Evolutionary conservation across 148 eudicot species (phyloP).

Genomic region (Rhododendron simsii): DNA sequence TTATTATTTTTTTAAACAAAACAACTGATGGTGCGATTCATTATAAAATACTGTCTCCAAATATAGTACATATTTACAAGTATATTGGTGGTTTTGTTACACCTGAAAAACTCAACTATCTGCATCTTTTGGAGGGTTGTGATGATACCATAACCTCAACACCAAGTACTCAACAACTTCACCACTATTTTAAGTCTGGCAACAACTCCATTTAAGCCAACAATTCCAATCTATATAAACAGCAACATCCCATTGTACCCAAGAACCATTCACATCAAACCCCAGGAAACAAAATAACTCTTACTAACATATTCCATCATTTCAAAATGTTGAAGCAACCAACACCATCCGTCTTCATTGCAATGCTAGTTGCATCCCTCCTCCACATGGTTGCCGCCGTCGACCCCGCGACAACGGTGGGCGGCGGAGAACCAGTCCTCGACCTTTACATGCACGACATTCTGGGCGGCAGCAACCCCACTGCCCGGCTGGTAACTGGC

Average conservation of each 20-base stretch:
- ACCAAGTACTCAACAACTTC: conserved; percentile 30
- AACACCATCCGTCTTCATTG: conserved; percentile 23
- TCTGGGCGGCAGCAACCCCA: conserved; percentile 81
- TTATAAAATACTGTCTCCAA: background rate
- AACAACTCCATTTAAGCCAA: conserved; percentile 40
- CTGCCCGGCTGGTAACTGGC: conserved; percentile 92
- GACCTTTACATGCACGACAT: conserved; percentile 94
- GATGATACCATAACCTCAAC: conserved; percentile 5
- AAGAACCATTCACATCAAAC: conserved; percentile 12
- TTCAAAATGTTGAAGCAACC: conserved; percentile 43
- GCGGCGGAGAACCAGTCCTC: conserved; percentile 35
- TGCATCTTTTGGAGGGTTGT: background rate
- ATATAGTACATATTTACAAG: background rate
- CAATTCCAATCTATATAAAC: conserved; percentile 25
- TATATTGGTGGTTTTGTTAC: conserved; percentile 19
- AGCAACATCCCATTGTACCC: conserved; percentile 2
- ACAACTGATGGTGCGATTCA: background rate
- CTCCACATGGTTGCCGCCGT: conserved; percentile 20
- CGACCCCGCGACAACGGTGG: conserved; percentile 23
- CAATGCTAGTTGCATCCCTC: conserved; percentile 28
- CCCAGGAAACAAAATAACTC: conserved; percentile 2
- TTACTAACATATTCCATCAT: background rate
- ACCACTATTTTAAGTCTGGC: conserved; percentile 11
- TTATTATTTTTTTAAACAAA: too few species aligned
- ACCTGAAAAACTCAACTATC: conserved; percentile 14